A percentile compares a stretch with the other conserved stretches of the same genome.
phyloP scores from a whole-genome alignment of 768 basidiomycete species.

The Trametes cubensis region DNA sequence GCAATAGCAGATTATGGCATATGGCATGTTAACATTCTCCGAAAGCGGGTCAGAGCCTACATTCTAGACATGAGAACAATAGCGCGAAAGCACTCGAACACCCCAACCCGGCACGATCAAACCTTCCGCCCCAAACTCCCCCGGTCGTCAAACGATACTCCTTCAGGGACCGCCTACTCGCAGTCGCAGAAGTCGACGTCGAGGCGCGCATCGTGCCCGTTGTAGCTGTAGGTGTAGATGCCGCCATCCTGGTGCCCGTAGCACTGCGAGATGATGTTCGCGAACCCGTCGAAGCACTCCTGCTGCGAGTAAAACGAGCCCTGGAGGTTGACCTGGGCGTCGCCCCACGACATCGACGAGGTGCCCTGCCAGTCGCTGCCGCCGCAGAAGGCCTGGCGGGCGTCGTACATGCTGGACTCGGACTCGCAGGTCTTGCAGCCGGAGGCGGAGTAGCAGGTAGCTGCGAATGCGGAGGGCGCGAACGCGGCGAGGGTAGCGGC shows the following conservation, averaged over 20 bases:
- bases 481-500: background rate
- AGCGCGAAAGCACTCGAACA: no score
- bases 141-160: no score
- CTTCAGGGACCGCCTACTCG: background rate
- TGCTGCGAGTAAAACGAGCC: background rate
- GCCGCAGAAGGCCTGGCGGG: background rate
- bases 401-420: background rate
- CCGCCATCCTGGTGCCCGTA: slow-evolving; percentile 6
- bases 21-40: no score
- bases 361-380: background rate
- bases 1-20: no score
- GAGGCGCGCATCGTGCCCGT: background rate
- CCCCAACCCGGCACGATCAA: no score
- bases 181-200: slow-evolving; percentile 10
- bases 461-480: background rate
- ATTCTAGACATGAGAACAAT: no score
- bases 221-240: background rate
- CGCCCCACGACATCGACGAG: background rate
- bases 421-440: slow-evolving; percentile 5
- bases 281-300: slow-evolving; percentile 7
- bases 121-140: no score
- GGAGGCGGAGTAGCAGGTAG: background rate
- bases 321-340: background rate
- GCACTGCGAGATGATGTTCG: slow-evolving; percentile 7
- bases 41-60: no score